Base-by-base conservation (phyloP, 805 yeast genomes). In the Spathaspora sp. region DNA sequence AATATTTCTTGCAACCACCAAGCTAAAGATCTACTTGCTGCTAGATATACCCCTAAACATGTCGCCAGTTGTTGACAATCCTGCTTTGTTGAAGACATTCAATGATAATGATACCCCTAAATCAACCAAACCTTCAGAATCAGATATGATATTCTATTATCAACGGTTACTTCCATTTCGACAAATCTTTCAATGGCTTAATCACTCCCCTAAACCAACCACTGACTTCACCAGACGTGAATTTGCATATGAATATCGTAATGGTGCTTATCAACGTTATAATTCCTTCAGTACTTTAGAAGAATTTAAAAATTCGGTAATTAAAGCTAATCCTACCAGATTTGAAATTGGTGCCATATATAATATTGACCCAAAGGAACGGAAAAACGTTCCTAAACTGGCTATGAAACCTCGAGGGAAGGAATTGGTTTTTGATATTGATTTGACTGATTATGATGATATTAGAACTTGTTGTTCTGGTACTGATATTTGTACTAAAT, bases 341-440 rank as follows among this genome's bases (percentile, higher is more conserved):
- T 94, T 94, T 64, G 99, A 94, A 70, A 80, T 94, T 47, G 99
- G 99, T 31, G 97, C 98, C 0, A 85, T 91, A 3, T 94, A 91
- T 64, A 78, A 89, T 1, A 84, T 87, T 14, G 89, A 89, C 55
- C 99, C 98, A n/a, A 83, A 82, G 51, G 89, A 90, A 53, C 78
- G 96, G 49, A 92, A 89, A 61, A 77, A 83, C 8, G 73, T 90
- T 14, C 82, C 96, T 17, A 88, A 88, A 59, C 78, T 78, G 29
- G 86, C 89, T 19, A 81, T 91, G 85, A 85, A 82, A 60, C 94
- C 99, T 1, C 60, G 86, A 32, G 77, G 82, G 57, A 94, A 94
- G 66, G 99, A 94, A 66, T 76, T 94, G 52, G 97, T 92, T 6
- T 87, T 94, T 57, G 99, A 94, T 83, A 93, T 94, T 57, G 99